Percentiles rank a stretch among this genome's conserved stretches.
Evolutionary conservation across 805 yeast genomes (phyloP).

Genomic region (Yamadazyma laniorum): DNA sequence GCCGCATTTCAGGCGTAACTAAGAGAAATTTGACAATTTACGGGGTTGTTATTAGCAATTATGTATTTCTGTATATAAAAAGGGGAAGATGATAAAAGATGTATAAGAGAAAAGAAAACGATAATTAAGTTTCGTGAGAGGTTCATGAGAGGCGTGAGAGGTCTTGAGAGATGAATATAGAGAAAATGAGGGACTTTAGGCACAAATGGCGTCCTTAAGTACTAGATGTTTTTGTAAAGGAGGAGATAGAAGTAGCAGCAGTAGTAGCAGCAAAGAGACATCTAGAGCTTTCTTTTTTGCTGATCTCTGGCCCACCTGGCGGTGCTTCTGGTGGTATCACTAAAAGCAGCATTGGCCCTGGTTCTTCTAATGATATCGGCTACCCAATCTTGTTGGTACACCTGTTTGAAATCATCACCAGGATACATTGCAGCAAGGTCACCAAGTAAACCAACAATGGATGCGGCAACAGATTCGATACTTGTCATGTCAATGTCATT

Average conservation of each 20-base stretch:
- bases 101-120: neutral
- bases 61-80: too few species aligned
- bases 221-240: neutral
- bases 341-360: conserved; percentile 59
- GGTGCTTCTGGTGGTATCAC: conserved; percentile 75
- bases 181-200: neutral
- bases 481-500: conserved; percentile 58
- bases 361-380: conserved; percentile 71
- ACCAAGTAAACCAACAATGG: conserved; percentile 88
- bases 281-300: conserved; percentile 43
- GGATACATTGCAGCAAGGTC: conserved; percentile 88
- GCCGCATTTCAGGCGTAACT: too few species aligned
- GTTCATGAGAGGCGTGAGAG: conserved; percentile 16
- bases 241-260: neutral
- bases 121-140: conserved; percentile 11
- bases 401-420: conserved; percentile 66
- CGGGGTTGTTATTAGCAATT: too few species aligned
- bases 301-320: conserved; percentile 97
- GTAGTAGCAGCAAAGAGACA: neutral
- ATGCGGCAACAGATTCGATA: conserved; percentile 71
- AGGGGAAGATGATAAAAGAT: neutral
- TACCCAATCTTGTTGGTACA: conserved; percentile 75
- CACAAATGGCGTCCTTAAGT: too few species aligned
- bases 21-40: too few species aligned
- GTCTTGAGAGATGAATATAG: conserved; percentile 1